phyloP scores from a whole-genome alignment of 805 yeast species.

The Saccharomycopsis sp. region DNA sequence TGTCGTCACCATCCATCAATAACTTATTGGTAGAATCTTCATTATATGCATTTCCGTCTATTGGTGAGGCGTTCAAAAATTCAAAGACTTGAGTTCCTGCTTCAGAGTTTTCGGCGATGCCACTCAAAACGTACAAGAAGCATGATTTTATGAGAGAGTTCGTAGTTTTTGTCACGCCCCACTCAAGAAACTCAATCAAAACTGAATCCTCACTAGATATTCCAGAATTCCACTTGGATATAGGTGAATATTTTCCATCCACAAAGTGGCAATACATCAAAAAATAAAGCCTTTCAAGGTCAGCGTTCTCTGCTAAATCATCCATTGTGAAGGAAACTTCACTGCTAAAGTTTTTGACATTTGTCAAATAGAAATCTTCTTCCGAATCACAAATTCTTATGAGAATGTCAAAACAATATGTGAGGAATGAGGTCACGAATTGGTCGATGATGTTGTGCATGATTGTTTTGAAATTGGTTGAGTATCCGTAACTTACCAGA shows the following conservation, averaged over 20 bases:
- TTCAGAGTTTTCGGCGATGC: slow-evolving; percentile 41
- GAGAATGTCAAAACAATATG: slow-evolving; percentile 30
- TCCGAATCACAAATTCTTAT: slow-evolving; percentile 26
- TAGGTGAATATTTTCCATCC: background rate
- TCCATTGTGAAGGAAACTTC: slow-evolving; percentile 41
- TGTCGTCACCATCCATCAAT: background rate
- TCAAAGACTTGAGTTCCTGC: slow-evolving; percentile 44
- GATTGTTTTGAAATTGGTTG: slow-evolving; percentile 3
- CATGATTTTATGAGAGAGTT: slow-evolving; percentile 69
- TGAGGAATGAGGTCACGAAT: slow-evolving; percentile 25
- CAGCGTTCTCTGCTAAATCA: slow-evolving; percentile 63
- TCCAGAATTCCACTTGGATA: background rate
- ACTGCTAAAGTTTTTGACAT: slow-evolving; percentile 21
- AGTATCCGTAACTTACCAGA: background rate
- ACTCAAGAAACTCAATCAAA: slow-evolving; percentile 69
- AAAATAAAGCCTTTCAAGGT: slow-evolving; percentile 78
- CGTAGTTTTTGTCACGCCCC: slow-evolving; percentile 81
- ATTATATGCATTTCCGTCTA: background rate
- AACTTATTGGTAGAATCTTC: background rate
- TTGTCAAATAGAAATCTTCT: slow-evolving; percentile 23
- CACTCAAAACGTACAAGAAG: slow-evolving; percentile 68
- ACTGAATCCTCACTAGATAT: slow-evolving; percentile 31
- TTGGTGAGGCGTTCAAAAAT: slow-evolving; percentile 31
- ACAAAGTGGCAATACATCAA: slow-evolving; percentile 8
- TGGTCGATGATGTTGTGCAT: slow-evolving; percentile 12